A percentile compares a stretch with the other conserved stretches of the same genome.
Evolutionary conservation across 2,329 filamentous ascomycete genomes (phyloP).

Genomic region (Cadophora sp.): DNA sequence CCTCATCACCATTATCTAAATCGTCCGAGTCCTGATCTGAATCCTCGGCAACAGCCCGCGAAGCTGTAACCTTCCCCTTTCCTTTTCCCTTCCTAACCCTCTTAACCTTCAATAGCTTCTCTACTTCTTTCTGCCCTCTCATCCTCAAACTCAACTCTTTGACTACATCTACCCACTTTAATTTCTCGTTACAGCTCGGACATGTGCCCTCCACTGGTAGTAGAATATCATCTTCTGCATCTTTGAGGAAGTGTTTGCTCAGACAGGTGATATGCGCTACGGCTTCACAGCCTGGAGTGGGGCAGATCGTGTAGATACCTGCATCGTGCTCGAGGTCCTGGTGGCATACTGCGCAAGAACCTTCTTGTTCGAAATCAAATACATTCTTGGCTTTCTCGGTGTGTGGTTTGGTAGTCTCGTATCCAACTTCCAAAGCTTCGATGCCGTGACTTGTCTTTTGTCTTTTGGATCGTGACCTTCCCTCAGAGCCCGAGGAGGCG

Average conservation of each 20-base stretch:
- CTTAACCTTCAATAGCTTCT: conserved; percentile 66
- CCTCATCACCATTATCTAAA: conserved; percentile 3
- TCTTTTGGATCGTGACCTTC: conserved; percentile 23
- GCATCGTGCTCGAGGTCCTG: conserved; percentile 52
- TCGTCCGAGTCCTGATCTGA: conserved; percentile 33
- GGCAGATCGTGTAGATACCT: conserved; percentile 64
- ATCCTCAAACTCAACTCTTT: conserved; percentile 80
- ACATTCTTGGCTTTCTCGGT: conserved; percentile 62
- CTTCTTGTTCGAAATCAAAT: conserved; percentile 62
- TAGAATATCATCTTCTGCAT: conserved; percentile 51
- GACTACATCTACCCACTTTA: conserved; percentile 80
- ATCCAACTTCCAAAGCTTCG: conserved; percentile 61
- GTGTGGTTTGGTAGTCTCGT: conserved; percentile 59
- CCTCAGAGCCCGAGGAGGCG: conserved; percentile 6
- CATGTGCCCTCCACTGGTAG: conserved; percentile 75
- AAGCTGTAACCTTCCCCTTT: conserved; percentile 28
- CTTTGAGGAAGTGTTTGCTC: conserved; percentile 57
- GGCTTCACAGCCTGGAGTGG: conserved; percentile 59
- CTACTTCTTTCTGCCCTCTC: conserved; percentile 73
- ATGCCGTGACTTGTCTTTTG: conserved; percentile 53
- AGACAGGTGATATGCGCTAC: conserved; percentile 68
- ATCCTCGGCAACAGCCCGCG: conserved; percentile 28
- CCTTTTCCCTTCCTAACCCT: conserved; percentile 27
- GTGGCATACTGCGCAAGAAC: conserved; percentile 60
- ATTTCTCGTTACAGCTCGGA: conserved; percentile 67